Base-by-base conservation (phyloP, 208 protist genomes). In the Trypanosoma rangeli region DNA sequence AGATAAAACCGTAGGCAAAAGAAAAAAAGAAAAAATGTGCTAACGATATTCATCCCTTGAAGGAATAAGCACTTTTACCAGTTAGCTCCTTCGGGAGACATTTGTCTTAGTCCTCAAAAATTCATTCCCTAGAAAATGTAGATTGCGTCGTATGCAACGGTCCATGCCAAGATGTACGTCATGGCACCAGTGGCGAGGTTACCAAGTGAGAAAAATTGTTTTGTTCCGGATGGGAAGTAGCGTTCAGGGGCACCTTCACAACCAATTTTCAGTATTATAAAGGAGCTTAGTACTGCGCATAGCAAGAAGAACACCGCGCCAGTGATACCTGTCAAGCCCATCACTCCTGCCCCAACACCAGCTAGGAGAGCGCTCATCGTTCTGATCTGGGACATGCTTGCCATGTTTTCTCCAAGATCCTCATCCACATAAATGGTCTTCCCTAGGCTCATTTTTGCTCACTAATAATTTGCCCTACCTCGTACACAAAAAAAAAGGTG, bases 121-220 rank as follows among this genome's bases (percentile, higher is more conserved):
- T 52, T 61, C 48, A 52, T 57, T 28, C 18, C n/a, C 77, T 87
- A 95, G 68, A 95, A 95, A 68, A 93, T 90, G 72, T 95, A 95
- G 53, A 95, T 87, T 26, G 86, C 83, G 59, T 95, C 88, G 61
- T 95, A 95, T n/a, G 80, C 73, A 4, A 95, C 84, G 8, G 86
- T 95, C 90, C 90, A 95, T 0, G 83, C 84, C 26, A 95, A 80
- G 59, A 95, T 81, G 71, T 84, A 95, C 5, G 90, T 91, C 86
- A 95, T 90, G 28, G 64, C 82, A 22, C 87, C 90, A 20, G 64
- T 73, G 5, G 89, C 67, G 26, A 95, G 74, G 24, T 74, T 79
- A 37, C 78, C 79, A 37, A 92, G 77, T 24, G 86, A 87, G 57
- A 95, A 93, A 7, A 94, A 61, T 15, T 87, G 73, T 31, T 80